Conservation (phyloP, 805 yeast species). For the Candida xyloterini region DNA sequence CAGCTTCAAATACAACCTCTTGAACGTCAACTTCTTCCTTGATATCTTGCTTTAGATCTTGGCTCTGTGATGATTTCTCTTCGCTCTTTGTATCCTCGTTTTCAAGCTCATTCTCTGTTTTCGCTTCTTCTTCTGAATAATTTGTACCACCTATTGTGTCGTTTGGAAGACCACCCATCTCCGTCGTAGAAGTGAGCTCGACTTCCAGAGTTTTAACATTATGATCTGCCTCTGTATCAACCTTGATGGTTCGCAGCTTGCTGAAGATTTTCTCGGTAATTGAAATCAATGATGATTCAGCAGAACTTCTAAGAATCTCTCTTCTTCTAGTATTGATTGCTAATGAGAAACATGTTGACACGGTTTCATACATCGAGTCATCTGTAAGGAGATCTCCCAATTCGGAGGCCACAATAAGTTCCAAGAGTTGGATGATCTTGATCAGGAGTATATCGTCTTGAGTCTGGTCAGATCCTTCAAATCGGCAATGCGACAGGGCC, state of each 20-base stretch:
- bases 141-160: constrained; percentile 55
- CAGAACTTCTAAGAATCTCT: constrained; percentile 83
- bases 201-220: constrained; percentile 29
- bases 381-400: constrained; percentile 69
- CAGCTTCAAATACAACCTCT: background rate
- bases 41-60: constrained; percentile 5
- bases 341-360: constrained; percentile 86
- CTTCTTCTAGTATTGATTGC: constrained; percentile 91
- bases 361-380: constrained; percentile 80
- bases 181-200: constrained; percentile 24
- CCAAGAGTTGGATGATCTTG: constrained; percentile 75
- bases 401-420: constrained; percentile 60
- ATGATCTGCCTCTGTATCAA: constrained; percentile 28
- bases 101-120: background rate
- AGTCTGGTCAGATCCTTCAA: constrained; percentile 90
- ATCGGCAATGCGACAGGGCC: constrained; percentile 88
- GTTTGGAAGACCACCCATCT: constrained; percentile 42
- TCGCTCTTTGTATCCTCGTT: background rate
- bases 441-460: constrained; percentile 89
- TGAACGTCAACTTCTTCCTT: constrained; percentile 1
- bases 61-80: background rate
- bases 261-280: constrained; percentile 69
- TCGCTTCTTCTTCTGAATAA: constrained; percentile 1
- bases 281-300: constrained; percentile 73
- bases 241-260: constrained; percentile 52